Evolutionary conservation across 2,329 filamentous ascomycete genomes (phyloP).

Genomic region (Plenodomus tracheiphilus): DNA sequence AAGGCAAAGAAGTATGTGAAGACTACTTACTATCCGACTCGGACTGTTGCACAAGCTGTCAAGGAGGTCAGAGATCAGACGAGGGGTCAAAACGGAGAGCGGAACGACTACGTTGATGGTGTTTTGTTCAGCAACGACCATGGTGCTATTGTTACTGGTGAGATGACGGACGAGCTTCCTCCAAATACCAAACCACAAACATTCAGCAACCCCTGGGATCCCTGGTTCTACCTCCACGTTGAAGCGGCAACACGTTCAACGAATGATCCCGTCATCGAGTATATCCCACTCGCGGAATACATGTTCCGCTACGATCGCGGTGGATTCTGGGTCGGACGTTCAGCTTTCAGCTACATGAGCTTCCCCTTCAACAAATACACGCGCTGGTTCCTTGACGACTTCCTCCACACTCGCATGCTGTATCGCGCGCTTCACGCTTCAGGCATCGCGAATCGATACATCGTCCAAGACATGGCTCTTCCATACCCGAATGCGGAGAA

Average conservation of each 20-base stretch:
- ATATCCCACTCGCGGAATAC: slow-evolving; percentile 66
- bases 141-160: slow-evolving; percentile 51
- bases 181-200: slow-evolving; percentile 32
- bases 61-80: slow-evolving; percentile 45
- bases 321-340: slow-evolving; percentile 68
- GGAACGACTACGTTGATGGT: slow-evolving; percentile 54
- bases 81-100: slow-evolving; percentile 35
- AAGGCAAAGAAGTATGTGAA: slow-evolving; percentile 54
- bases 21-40: slow-evolving; percentile 52
- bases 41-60: slow-evolving; percentile 48
- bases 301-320: slow-evolving; percentile 73
- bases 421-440: slow-evolving; percentile 68
- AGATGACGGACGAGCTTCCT: slow-evolving; percentile 46
- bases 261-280: slow-evolving; percentile 51
- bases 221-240: slow-evolving; percentile 57
- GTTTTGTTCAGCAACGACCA: slow-evolving; percentile 52
- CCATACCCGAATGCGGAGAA: slow-evolving; percentile 48
- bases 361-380: slow-evolving; percentile 68
- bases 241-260: slow-evolving; percentile 44
- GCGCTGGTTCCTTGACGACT: slow-evolving; percentile 62
- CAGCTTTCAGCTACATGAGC: slow-evolving; percentile 66
- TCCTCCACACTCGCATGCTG: slow-evolving; percentile 66
- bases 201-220: slow-evolving; percentile 51
- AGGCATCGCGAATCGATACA: slow-evolving; percentile 61
- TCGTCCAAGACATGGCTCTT: slow-evolving; percentile 65